Percentiles rank a stretch among this genome's conserved stretches.
Conservation (phyloP, 352 stramenopile genomes). For the Thalassiosira mediterranea region DNA sequence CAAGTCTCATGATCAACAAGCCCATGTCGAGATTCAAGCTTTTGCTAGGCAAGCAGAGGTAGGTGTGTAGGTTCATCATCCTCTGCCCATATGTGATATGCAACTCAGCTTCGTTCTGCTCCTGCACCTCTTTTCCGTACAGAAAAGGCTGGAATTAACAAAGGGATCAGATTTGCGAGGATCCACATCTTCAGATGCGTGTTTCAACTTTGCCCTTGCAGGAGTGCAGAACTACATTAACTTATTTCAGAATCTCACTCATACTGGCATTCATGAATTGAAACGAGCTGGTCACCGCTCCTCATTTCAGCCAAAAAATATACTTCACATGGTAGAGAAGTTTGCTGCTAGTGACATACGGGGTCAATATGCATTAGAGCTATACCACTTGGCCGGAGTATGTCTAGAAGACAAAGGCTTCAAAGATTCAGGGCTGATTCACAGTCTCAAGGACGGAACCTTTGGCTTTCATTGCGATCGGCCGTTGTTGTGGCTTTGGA, state of each 20-base stretch:
- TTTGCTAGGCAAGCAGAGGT: constrained; percentile 36
- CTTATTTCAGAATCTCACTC: constrained; percentile 28
- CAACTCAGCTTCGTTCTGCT: not conserved
- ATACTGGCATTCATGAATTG: constrained; percentile 34
- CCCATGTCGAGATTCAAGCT: constrained; percentile 19
- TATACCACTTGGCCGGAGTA: constrained; percentile 36
- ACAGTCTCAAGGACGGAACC: constrained; percentile 26
- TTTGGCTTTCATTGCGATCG: constrained; percentile 32
- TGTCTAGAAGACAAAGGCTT: constrained; percentile 31
- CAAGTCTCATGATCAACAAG: constrained; percentile 2
- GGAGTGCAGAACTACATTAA: constrained; percentile 12
- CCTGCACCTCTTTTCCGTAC: not conserved
- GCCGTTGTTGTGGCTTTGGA: constrained; percentile 42
- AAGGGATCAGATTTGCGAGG: constrained; percentile 34
- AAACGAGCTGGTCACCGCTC: constrained; percentile 20
- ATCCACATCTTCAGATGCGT: constrained; percentile 32
- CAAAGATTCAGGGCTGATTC: constrained; percentile 19
- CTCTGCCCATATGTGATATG: not conserved
- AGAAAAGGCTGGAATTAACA: constrained; percentile 31
- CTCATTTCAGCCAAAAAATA: constrained; percentile 35
- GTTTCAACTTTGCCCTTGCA: constrained; percentile 39
- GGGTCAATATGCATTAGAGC: constrained; percentile 12
- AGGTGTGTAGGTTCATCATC: constrained; percentile 8
- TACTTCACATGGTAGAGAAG: constrained; percentile 50
- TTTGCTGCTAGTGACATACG: constrained; percentile 33